A percentile compares a stretch with the other conserved stretches of the same genome.
Conservation (phyloP, 2,329 filamentous ascomycete species). For the Cyphellophora europaea region DNA sequence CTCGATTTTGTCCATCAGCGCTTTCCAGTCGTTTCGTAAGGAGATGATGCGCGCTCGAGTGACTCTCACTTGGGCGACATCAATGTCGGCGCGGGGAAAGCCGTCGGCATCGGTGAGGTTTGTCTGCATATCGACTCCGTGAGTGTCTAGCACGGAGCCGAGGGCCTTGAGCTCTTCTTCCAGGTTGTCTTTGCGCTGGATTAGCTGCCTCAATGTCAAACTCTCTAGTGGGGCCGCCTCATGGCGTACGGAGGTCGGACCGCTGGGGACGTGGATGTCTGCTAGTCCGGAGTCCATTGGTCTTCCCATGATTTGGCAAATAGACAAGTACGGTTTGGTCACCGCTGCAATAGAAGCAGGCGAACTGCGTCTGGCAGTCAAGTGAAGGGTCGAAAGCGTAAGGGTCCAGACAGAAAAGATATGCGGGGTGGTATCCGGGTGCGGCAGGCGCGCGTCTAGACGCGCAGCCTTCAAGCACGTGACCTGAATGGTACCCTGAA, state of each 20-base stretch:
- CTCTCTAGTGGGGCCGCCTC: slow-evolving; percentile 49
- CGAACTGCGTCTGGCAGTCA: too few relatives aligned
- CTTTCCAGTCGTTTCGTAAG: slow-evolving; percentile 87
- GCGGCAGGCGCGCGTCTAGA: too few relatives aligned
- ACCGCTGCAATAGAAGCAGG: too few relatives aligned
- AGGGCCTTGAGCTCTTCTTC: slow-evolving; percentile 82
- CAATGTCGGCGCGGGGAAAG: slow-evolving; percentile 85
- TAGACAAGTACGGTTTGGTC: too few relatives aligned
- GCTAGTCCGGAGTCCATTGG: slow-evolving; percentile 45
- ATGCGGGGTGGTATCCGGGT: too few relatives aligned
- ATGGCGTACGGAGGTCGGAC: slow-evolving; percentile 55
- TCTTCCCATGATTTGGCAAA: slow-evolving; percentile 42
- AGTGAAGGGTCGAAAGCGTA: too few relatives aligned
- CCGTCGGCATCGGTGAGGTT: slow-evolving; percentile 79
- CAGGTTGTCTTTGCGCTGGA: slow-evolving; percentile 71
- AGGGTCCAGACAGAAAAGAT: too few relatives aligned
- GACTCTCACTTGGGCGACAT: slow-evolving; percentile 92
- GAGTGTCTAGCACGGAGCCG: slow-evolving; percentile 64
- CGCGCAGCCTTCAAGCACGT: too few relatives aligned
- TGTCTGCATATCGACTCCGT: slow-evolving; percentile 88
- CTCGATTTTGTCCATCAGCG: slow-evolving; percentile 74
- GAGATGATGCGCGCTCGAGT: slow-evolving; percentile 82
- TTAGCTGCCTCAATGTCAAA: slow-evolving; percentile 68
- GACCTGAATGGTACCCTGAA: too few relatives aligned
- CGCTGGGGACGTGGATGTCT: slow-evolving; percentile 63